Percentiles rank a stretch among this genome's conserved stretches.
Evolutionary conservation across 371 early-diverging fungal species (phyloP).

Genomic region (Mortierella sp.): DNA sequence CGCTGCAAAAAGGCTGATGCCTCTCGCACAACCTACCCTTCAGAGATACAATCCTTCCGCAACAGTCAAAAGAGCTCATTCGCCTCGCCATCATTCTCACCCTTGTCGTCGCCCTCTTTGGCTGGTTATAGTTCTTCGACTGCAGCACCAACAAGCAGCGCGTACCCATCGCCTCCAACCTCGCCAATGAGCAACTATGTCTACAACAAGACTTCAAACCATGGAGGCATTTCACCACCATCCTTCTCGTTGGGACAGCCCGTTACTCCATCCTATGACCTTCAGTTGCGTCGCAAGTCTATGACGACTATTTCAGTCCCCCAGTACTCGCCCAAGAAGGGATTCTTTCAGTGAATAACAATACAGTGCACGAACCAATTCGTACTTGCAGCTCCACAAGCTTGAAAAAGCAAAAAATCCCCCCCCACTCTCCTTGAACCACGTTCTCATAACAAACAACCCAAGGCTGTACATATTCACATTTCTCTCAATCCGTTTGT

Average conservation of each 20-base stretch:
- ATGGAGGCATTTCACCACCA: constrained; percentile 42
- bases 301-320: constrained; percentile 30
- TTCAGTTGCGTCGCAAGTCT: constrained; percentile 52
- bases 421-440: not conserved
- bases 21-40: constrained; percentile 28
- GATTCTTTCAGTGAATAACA: constrained; percentile 28
- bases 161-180: constrained; percentile 51
- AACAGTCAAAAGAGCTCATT: constrained; percentile 15
- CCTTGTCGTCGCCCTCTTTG: constrained; percentile 50
- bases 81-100: constrained; percentile 26
- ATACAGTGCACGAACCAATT: not conserved
- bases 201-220: constrained; percentile 43
- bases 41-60: constrained; percentile 38
- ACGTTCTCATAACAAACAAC: not conserved
- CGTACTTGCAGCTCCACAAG: not conserved
- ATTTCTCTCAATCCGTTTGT: not conserved
- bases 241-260: constrained; percentile 46
- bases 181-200: constrained; percentile 53
- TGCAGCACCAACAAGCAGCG: constrained; percentile 3
- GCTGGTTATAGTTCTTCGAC: constrained; percentile 13
- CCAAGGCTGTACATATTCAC: not conserved
- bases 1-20: constrained; percentile 51
- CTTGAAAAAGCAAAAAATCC: not conserved
- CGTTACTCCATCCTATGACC: constrained; percentile 10
- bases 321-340: constrained; percentile 41